These are phyloP conservation scores for Schizochytrium sp. DNA, from an alignment of 108 stramenopile genomes.

Conservation along the genomic window DNA sequence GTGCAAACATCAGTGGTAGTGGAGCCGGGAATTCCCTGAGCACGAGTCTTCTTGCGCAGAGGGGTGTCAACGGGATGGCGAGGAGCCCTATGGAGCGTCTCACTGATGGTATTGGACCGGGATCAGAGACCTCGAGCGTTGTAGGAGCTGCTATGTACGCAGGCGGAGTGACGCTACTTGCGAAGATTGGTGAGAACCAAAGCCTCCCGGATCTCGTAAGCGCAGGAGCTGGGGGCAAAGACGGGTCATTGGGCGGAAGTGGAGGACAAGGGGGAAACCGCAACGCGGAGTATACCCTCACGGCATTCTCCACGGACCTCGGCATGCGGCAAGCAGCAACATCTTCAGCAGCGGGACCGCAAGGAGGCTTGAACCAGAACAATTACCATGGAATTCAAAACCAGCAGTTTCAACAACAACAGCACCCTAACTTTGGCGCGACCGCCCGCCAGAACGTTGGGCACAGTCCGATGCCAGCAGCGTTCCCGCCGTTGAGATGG, in stretches of 20 bases:
- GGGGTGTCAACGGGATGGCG: background rate
- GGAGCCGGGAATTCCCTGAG: background rate
- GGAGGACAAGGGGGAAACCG: background rate
- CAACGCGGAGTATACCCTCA: background rate
- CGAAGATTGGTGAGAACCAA: background rate
- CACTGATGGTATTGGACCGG: background rate
- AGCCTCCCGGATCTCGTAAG: conserved; percentile 10
- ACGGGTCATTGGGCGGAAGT: background rate
- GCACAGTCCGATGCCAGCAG: conserved; percentile 3
- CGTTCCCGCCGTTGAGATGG: conserved; percentile 25
- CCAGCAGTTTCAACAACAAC: too few species aligned
- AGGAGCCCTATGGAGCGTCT: background rate
- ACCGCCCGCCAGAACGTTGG: background rate
- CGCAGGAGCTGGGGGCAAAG: background rate
- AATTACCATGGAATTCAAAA: too few species aligned
- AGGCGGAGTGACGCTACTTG: conserved; percentile 15
- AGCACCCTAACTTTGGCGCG: too few species aligned
- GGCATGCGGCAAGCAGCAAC: conserved; percentile 30
- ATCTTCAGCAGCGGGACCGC: background rate
- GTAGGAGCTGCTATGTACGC: conserved; percentile 30
- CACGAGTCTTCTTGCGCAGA: conserved; percentile 22
- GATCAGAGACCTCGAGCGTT: conserved; percentile 7
- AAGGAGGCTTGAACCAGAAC: too few species aligned
- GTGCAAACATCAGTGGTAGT: too few species aligned
- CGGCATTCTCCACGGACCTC: background rate